Evolutionary conservation across 805 yeast genomes (phyloP).

Genomic region (Debaryomyces castellii): DNA sequence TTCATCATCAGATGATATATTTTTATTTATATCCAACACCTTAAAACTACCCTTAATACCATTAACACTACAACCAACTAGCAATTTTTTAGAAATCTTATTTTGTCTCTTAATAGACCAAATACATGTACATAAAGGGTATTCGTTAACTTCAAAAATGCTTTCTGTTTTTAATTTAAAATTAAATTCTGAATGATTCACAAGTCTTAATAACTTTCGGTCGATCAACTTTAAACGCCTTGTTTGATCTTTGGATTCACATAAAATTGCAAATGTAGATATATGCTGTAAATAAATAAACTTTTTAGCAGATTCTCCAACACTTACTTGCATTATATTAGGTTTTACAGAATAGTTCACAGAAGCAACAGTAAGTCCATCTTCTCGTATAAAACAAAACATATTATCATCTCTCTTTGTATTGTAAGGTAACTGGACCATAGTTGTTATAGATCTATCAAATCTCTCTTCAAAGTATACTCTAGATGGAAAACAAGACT

Average conservation of each 20-base stretch:
- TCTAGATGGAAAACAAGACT: conserved; percentile 24
- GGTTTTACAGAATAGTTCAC: conserved; percentile 24
- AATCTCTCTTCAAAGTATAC: conserved; percentile 35
- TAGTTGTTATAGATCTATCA: conserved; percentile 24
- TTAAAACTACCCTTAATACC: conserved; percentile 29
- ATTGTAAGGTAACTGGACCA: conserved; percentile 14
- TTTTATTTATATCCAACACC: conserved; percentile 30
- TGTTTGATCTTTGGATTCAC: conserved; percentile 25
- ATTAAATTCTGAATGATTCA: conserved; percentile 23
- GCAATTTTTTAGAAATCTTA: conserved; percentile 32
- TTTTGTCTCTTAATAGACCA: conserved; percentile 35
- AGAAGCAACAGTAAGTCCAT: conserved; percentile 32
- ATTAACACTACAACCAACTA: conserved; percentile 26
- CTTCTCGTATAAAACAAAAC: conserved; percentile 27
- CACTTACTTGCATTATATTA: conserved; percentile 23
- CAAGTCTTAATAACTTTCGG: conserved; percentile 22
- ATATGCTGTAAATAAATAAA: conserved; percentile 27
- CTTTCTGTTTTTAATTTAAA: conserved; percentile 9
- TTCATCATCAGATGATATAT: conserved; percentile 10
- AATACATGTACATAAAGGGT: conserved; percentile 29
- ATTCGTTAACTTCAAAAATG: conserved; percentile 26
- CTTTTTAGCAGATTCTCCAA: conserved; percentile 34
- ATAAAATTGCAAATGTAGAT: conserved; percentile 28
- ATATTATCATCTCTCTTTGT: not conserved
- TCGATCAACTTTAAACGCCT: conserved; percentile 34